phyloP scores from a whole-genome alignment of 768 basidiomycete species.

The Neoboletus subvelutipes region DNA sequence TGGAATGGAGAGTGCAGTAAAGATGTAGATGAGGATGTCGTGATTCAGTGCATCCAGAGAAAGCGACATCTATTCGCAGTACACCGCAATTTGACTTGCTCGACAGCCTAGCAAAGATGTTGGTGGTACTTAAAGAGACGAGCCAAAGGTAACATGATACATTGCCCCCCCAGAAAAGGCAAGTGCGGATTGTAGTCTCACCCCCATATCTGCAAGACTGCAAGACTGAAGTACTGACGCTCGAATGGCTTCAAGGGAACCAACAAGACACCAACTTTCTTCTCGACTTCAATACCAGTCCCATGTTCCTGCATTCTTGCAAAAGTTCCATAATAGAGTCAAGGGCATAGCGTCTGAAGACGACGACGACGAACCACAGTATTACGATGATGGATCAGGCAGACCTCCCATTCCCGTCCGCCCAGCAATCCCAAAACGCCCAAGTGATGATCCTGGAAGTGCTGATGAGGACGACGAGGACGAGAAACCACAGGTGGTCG shows the following conservation, averaged over 20 bases:
- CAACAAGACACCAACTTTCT: constrained; percentile 69
- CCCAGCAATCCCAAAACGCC: constrained; percentile 70
- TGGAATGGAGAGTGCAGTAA: constrained; percentile 37
- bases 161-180: constrained; percentile 19
- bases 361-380: constrained; percentile 46
- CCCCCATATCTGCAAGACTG: background rate
- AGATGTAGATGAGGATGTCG: constrained; percentile 39
- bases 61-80: constrained; percentile 14
- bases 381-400: constrained; percentile 66
- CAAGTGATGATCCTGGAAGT: constrained; percentile 66
- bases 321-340: constrained; percentile 61
- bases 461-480: constrained; percentile 71
- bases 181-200: constrained; percentile 1
- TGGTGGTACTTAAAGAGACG: background rate
- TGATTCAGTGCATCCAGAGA: constrained; percentile 32
- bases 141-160: background rate
- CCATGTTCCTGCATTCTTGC: constrained; percentile 62
- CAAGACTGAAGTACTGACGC: background rate
- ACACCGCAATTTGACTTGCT: background rate
- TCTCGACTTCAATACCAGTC: constrained; percentile 64
- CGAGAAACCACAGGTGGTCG: constrained; percentile 87
- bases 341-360: constrained; percentile 53
- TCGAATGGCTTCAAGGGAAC: constrained; percentile 53
- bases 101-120: background rate
- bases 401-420: constrained; percentile 72